Percentiles rank a stretch among this genome's conserved stretches.
These are phyloP conservation scores for Termitomyces heimii DNA, from an alignment of 768 basidiomycete species.

Conservation along the genomic window DNA sequence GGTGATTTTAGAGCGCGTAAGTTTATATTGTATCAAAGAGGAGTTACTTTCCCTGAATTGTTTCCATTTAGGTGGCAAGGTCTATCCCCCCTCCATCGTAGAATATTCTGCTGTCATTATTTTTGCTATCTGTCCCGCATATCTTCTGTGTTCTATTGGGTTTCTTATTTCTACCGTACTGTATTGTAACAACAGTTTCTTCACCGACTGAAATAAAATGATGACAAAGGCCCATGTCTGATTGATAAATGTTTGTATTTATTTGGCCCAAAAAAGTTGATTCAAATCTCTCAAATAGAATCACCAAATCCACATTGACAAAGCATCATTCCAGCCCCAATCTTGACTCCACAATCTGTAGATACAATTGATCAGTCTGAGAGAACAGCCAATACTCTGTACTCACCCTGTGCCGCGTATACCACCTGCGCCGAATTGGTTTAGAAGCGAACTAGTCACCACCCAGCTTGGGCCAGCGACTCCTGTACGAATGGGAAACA, in stretches of 20 bases:
- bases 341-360: conserved; percentile 21
- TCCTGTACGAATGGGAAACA: conserved; percentile 87
- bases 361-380: not conserved
- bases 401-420: conserved; percentile 72
- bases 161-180: conserved; percentile 59
- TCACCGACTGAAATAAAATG: conserved; percentile 49
- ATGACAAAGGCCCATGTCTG: conserved; percentile 2
- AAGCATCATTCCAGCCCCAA: conserved; percentile 41
- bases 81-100: conserved; percentile 69
- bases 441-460: conserved; percentile 47
- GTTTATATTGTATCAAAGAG: conserved; percentile 22
- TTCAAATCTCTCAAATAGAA: not conserved
- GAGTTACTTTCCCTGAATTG: conserved; percentile 1
- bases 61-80: conserved; percentile 53
- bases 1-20: conserved; percentile 76
- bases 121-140: conserved; percentile 77
- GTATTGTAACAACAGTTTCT: conserved; percentile 79
- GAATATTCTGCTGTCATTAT: conserved; percentile 57
- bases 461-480: conserved; percentile 76
- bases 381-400: not conserved
- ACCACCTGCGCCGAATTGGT: conserved; percentile 63
- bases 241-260: not conserved
- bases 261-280: not conserved
- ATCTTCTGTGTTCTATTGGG: conserved; percentile 63
- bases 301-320: conserved; percentile 36